Base-by-base conservation (phyloP, 257 asterid species). In the Solanum stenotomum region DNA sequence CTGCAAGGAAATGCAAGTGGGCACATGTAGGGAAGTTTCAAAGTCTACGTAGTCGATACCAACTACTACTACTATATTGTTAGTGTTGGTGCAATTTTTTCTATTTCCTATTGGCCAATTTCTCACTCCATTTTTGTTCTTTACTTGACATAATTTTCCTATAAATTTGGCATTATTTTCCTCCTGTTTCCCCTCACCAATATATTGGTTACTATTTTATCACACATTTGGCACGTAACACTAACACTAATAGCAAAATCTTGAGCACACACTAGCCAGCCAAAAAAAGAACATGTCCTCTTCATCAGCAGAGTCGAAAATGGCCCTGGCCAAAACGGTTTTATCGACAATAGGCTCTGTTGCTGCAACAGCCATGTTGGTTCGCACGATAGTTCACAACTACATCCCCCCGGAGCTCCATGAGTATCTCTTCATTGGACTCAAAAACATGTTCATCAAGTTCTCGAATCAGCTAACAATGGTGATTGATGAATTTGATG, bases 291-390 rank as follows among this genome's bases (percentile, higher is more conserved):
- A 33, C 35, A 95, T 68, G 92, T 90, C 77, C 40, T 70, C 77
- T 31, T 70, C 77, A 31, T 70, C 77, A 70, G n/a, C 40, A 31
- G 77, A 70, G 2, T 70, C 77, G 4, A 70, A 31, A 7, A 70
- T 70, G 77, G 77, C 40, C n/a, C 8, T 33, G 6, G 7, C 77
- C 40, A 70, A 70, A 23, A 70, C 40, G 3, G 10, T 70, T 29
- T 29, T 70, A 1, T 29, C 77, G 6, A 70, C 77, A 14, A 16
- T 70, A 29, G 77, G 77, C 14, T 86, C 86, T 79, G 87, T 88
- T 79, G 93, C 40, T 65, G 61, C 89, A 79, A 93, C 93, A 46
- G 90, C 87, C 86, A 31, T 70, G 77, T 29, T 70, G 40, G 77
- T 70, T 31, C 77, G 77, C 20, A 11, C 77, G 2, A 70, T 70